Evolutionary conservation across 495 filamentous ascomycete genomes (phyloP).

Genomic region (Astrocystis sublimbata): DNA sequence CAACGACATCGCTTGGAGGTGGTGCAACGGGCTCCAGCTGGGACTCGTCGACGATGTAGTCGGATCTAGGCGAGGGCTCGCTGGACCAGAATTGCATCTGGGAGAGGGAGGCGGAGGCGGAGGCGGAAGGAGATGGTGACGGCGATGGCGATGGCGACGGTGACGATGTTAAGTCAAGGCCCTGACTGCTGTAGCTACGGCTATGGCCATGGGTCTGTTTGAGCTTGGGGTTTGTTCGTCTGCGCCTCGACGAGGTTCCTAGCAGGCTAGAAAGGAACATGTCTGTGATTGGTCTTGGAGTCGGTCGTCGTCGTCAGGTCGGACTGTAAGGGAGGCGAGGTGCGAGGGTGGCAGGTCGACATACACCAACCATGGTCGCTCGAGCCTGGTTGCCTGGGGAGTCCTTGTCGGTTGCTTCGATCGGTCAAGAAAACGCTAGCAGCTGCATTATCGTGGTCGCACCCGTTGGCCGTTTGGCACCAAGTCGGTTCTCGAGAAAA

Average conservation of each 20-base stretch:
- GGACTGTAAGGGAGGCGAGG: too few relatives aligned
- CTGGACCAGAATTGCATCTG: not conserved
- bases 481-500: not conserved
- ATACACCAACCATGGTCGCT: conserved; percentile 18
- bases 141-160: not conserved
- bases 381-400: not conserved
- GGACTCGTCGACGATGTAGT: conserved; percentile 36
- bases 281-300: conserved; percentile 9
- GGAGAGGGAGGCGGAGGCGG: too few relatives aligned
- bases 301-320: too few relatives aligned
- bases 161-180: not conserved
- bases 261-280: conserved; percentile 18
- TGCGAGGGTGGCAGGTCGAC: conserved; percentile 2
- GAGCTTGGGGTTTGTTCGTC: not conserved
- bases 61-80: not conserved
- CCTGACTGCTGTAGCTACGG: too few relatives aligned
- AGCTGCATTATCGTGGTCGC: not conserved
- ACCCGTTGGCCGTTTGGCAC: too few relatives aligned
- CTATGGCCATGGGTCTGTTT: too few relatives aligned
- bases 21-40: conserved; percentile 41
- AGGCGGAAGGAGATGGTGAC: too few relatives aligned
- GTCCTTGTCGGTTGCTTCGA: not conserved
- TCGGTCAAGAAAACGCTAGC: not conserved
- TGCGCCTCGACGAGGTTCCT: conserved; percentile 14
- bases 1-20: conserved; percentile 61